phyloP scores from a whole-genome alignment of 352 stramenopile genomes.

The Ophiocytium majus region DNA sequence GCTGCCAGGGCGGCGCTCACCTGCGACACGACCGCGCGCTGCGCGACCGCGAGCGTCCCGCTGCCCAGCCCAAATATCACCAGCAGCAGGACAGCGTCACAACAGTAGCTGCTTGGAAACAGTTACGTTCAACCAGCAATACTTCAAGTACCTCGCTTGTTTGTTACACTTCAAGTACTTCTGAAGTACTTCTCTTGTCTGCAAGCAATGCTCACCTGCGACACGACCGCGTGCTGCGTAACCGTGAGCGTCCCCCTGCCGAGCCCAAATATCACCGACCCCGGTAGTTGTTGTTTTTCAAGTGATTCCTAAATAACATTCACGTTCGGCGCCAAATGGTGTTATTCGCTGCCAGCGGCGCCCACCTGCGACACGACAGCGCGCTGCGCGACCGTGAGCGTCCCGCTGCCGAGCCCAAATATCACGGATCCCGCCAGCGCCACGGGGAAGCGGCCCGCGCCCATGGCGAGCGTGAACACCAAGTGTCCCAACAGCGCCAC shows the following conservation, averaged over 20 bases:
- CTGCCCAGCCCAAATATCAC: conserved; percentile 38
- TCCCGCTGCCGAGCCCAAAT: conserved; percentile 39
- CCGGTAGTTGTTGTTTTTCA: no score
- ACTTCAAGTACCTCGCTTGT: no score
- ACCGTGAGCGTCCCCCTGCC: conserved; percentile 42
- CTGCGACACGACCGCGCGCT: conserved; percentile 49
- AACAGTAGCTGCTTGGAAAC: no score
- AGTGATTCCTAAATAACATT: no score
- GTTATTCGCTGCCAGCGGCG: neutral
- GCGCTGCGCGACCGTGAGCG: conserved; percentile 45
- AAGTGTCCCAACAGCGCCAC: conserved; percentile 44
- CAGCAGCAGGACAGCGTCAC: no score
- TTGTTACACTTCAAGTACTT: no score
- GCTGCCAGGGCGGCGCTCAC: no score
- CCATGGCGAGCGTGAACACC: conserved; percentile 51
- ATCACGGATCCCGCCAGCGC: conserved; percentile 37
- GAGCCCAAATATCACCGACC: conserved; percentile 33
- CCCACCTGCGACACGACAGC: conserved; percentile 43
- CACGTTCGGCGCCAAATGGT: no score
- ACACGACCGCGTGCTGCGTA: conserved; percentile 48
- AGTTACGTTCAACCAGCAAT: no score
- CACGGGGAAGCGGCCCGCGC: conserved; percentile 30
- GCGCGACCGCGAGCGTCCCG: conserved; percentile 41
- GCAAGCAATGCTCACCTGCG: no score
- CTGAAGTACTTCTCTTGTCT: no score